phyloP scores from a whole-genome alignment of 2,329 filamentous ascomycete genomes.

The Didymella lethalis region DNA sequence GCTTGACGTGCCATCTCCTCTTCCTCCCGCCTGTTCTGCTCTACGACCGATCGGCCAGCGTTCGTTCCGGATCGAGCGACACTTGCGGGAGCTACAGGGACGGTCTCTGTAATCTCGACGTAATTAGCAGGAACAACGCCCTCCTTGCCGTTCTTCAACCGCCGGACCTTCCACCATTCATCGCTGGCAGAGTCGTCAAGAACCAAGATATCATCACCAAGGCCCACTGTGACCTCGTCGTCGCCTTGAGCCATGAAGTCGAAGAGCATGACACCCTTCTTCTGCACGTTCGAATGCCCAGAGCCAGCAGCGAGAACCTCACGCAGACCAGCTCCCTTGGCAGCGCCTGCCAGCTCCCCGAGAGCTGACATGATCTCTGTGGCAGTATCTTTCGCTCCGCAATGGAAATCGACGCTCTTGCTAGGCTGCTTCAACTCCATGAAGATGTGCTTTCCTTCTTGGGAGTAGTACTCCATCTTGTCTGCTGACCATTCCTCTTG shows the following conservation, averaged over 20 bases:
- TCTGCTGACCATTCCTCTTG: conserved; percentile 94
- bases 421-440: conserved; percentile 90
- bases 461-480: conserved; percentile 95
- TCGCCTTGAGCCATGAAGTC: conserved; percentile 97
- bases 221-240: conserved; percentile 91
- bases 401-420: conserved; percentile 96
- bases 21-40: conserved; percentile 82
- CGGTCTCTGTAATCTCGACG: conserved; percentile 81
- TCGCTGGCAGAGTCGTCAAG: conserved; percentile 91
- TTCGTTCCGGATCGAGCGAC: conserved; percentile 63
- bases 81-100: conserved; percentile 61
- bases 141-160: conserved; percentile 90
- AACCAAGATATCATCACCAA: conserved; percentile 89
- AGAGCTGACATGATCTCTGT: conserved; percentile 89
- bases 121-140: conserved; percentile 97
- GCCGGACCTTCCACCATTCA: conserved; percentile 97
- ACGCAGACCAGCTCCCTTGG: conserved; percentile 80
- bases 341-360: conserved; percentile 86
- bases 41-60: conserved; percentile 71
- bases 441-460: conserved; percentile 98
- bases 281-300: conserved; percentile 67
- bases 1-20: conserved; percentile 83
- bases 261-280: conserved; percentile 87
- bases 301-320: conserved; percentile 86
- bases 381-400: conserved; percentile 95